Evolutionary conservation across 2,329 filamentous ascomycete species (phyloP).

Genomic region (Diaporthe citriasiana): DNA sequence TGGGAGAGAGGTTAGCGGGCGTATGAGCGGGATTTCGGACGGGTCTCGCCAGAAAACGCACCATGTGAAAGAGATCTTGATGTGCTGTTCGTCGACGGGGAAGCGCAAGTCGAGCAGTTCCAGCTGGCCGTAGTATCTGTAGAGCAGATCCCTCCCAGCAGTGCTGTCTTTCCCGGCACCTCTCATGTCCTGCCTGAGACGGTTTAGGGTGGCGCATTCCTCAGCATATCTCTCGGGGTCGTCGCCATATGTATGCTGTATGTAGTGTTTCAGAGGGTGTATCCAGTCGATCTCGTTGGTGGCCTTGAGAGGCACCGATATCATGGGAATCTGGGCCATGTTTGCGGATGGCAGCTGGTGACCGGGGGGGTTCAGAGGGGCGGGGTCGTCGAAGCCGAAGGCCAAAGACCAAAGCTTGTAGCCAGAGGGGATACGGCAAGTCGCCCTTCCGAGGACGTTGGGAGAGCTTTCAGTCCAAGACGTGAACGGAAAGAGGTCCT

Average conservation of each 20-base stretch:
- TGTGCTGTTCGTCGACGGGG: slow-evolving; percentile 98
- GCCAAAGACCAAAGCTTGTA: slow-evolving; percentile 40
- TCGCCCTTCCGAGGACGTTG: slow-evolving; percentile 19
- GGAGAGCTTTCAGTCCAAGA: slow-evolving; percentile 37
- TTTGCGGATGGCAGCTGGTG: slow-evolving; percentile 33
- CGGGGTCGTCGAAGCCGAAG: slow-evolving; percentile 37
- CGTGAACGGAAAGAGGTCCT: slow-evolving; percentile 10
- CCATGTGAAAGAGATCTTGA: slow-evolving; percentile 99
- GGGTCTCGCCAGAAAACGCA: slow-evolving; percentile 57
- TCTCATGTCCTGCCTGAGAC: slow-evolving; percentile 97
- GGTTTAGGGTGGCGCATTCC: slow-evolving; percentile 94
- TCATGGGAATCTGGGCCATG: slow-evolving; percentile 93
- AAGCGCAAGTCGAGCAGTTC: slow-evolving; percentile 95
- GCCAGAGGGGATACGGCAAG: slow-evolving; percentile 25
- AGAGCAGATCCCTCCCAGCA: slow-evolving; percentile 91
- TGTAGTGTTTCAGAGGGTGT: slow-evolving; percentile 90
- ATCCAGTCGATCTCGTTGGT: slow-evolving; percentile 99
- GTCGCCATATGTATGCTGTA: slow-evolving; percentile 93
- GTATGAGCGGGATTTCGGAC: no score
- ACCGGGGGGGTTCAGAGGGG: slow-evolving; percentile 2
- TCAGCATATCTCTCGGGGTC: slow-evolving; percentile 96
- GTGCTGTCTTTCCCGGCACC: slow-evolving; percentile 97
- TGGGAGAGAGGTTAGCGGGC: slow-evolving; percentile 55
- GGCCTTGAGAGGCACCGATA: slow-evolving; percentile 90
- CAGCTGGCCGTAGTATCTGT: slow-evolving; percentile 97